Conservation (phyloP, 1,139 yeast species). For the Blastobotrys petasosporus region DNA sequence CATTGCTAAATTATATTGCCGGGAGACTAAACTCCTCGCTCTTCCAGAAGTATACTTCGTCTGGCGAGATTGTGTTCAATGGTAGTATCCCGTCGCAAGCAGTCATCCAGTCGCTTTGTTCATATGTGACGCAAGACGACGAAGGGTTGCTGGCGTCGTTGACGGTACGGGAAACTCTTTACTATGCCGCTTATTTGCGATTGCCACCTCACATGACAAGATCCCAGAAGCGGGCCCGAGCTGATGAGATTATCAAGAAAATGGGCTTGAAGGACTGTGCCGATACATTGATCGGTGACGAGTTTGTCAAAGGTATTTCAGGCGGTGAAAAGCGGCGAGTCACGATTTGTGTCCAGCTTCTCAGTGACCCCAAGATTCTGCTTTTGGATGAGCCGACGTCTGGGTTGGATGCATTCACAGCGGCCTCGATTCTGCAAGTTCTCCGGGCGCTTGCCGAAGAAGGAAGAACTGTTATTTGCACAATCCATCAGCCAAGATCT, state of each 20-base stretch:
- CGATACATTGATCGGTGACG: conserved; percentile 69
- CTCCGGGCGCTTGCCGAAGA: conserved; percentile 52
- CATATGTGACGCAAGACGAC: conserved; percentile 78
- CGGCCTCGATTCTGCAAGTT: conserved; percentile 60
- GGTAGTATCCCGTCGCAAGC: conserved; percentile 39
- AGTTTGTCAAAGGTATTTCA: conserved; percentile 66
- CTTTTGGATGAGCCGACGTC: conserved; percentile 86
- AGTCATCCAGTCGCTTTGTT: conserved; percentile 49
- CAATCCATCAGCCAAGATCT: conserved; percentile 81
- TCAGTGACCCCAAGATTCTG: conserved; percentile 64
- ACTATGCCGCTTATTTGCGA: conserved; percentile 65
- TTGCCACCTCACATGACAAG: conserved; percentile 34
- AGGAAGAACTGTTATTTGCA: conserved; percentile 66
- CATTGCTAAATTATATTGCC: conserved; percentile 61
- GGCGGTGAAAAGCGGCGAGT: conserved; percentile 87
- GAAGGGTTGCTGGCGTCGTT: conserved; percentile 60
- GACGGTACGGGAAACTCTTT: conserved; percentile 72
- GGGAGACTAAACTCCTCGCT: conserved; percentile 52
- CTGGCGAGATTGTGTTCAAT: conserved; percentile 44
- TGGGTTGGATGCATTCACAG: conserved; percentile 77
- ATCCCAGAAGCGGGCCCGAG: conserved; percentile 33
- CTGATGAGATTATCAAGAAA: conserved; percentile 54
- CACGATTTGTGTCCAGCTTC: conserved; percentile 70
- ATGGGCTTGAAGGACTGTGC: conserved; percentile 76
- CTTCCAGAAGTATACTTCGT: conserved; percentile 36